A percentile compares a stretch with the other conserved stretches of the same genome.
Evolutionary conservation across 495 filamentous ascomycete genomes (phyloP).

Genomic region (Tuber indicum): DNA sequence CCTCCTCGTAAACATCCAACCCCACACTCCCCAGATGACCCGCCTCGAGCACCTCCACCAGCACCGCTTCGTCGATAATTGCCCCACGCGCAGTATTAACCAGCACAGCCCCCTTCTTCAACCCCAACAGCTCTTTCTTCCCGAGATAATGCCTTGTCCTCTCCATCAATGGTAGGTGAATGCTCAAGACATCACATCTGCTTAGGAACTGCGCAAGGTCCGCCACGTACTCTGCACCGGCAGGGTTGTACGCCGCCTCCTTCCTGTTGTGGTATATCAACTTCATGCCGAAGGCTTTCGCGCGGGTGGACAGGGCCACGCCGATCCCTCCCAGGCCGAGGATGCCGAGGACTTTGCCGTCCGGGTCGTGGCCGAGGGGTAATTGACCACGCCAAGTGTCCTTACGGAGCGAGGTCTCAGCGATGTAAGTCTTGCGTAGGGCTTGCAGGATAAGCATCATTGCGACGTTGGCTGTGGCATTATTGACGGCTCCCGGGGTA

Average conservation of each 20-base stretch:
- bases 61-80: constrained; percentile 62
- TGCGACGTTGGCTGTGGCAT: constrained; percentile 64
- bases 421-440: constrained; percentile 59
- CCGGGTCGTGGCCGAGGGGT: constrained; percentile 51
- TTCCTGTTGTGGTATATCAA: constrained; percentile 98
- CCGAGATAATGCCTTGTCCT: constrained; percentile 60
- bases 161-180: constrained; percentile 64
- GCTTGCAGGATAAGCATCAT: constrained; percentile 68
- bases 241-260: constrained; percentile 73
- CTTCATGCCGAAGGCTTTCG: constrained; percentile 75
- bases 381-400: constrained; percentile 51
- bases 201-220: constrained; percentile 53
- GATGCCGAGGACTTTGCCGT: constrained; percentile 67
- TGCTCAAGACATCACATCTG: constrained; percentile 58
- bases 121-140: constrained; percentile 53
- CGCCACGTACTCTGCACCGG: constrained; percentile 22
- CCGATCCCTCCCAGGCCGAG: constrained; percentile 89
- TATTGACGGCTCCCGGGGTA: constrained; percentile 61
- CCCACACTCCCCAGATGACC: constrained; percentile 58
- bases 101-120: constrained; percentile 62
- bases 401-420: constrained; percentile 55
- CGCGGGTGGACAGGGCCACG: constrained; percentile 62
- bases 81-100: constrained; percentile 66
- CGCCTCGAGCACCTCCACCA: constrained; percentile 56
- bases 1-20: constrained; percentile 64